Base-by-base conservation (phyloP, 2,329 filamentous ascomycete genomes). In the Zasmidium citrigriseum region DNA sequence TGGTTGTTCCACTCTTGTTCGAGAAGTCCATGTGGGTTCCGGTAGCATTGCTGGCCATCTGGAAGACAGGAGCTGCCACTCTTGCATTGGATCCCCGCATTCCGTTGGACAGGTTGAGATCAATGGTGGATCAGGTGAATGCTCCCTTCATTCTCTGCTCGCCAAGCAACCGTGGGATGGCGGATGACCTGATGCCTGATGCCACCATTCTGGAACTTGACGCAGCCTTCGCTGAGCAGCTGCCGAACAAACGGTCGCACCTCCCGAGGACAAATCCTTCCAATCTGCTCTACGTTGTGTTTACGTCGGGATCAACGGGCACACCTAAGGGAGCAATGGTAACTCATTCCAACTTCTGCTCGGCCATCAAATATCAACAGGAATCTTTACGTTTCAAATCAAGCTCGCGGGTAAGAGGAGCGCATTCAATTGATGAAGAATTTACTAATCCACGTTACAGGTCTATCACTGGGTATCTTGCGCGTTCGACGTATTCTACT, bases 241-340 rank as follows among this genome's bases (percentile, higher is more conserved):
- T 41, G 5, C 34, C 34, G 4, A 16, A 4, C 16, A 7, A 41
- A n/a, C 7, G 4, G 34, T 4, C 34, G 4, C 4, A 41, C 5
- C 34, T 4, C 5, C 4, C 34, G 7, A n/a, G 4, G 4, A 41
- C 7, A 9, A 4, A 22, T 25, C 47, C 47, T 4, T 50, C 47
- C 10, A 12, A 50, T 9, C 25, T 24, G 18, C 29, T 45, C 12
- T 53, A 53, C 12, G 14, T 53, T 11, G 25, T 3, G 4, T 53
- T 53, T n/a, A 53, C 50, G 3, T 53, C 50, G 2, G 50, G 50
- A 7, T 16, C 29, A 2, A 45, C 29, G 3, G 61, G 61, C 2
- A 47, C 21, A 10, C 59, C 61, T 1, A 63, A 63, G 51, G 58
- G 58, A 12, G 51, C 52, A 3, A 57, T 47, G 41, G 54, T 63